Conservation (phyloP, 1,139 yeast genomes). For the Protomyces inundatus region DNA sequence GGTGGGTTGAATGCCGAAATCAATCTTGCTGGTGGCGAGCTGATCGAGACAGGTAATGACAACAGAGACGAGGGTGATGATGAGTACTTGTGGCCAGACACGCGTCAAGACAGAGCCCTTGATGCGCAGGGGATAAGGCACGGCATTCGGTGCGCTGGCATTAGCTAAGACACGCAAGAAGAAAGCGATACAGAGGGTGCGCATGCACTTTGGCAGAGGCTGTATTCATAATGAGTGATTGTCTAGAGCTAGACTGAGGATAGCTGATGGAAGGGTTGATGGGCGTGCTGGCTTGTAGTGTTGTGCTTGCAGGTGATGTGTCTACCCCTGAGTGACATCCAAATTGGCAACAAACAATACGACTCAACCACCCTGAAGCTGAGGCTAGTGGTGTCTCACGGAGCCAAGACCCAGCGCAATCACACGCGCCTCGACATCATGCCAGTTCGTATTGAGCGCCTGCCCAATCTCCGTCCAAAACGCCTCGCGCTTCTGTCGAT, state of each 20-base stretch:
- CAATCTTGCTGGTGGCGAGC: conserved; percentile 14
- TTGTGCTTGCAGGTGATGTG: no score
- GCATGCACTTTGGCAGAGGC: background rate
- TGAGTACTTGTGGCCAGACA: conserved; percentile 28
- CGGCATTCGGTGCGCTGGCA: background rate
- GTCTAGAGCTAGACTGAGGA: no score
- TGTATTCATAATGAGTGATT: background rate
- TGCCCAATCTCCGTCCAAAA: background rate
- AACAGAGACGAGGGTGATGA: conserved; percentile 28
- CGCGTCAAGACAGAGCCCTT: conserved; percentile 30
- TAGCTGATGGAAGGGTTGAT: no score
- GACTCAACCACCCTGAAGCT: no score
- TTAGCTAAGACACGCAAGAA: background rate
- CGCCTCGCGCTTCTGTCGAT: background rate
- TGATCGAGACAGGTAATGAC: conserved; percentile 27
- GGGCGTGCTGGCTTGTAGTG: no score
- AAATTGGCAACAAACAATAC: no score
- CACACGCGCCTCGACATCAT: background rate
- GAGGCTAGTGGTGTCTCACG: background rate
- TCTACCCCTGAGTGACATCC: no score
- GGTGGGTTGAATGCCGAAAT: conserved; percentile 29
- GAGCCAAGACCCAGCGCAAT: background rate
- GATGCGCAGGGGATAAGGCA: conserved; percentile 30
- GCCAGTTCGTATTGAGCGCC: background rate
- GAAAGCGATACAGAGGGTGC: background rate